Conservation (phyloP, 257 asterid species). For the Nyctanthes arbortristis region DNA sequence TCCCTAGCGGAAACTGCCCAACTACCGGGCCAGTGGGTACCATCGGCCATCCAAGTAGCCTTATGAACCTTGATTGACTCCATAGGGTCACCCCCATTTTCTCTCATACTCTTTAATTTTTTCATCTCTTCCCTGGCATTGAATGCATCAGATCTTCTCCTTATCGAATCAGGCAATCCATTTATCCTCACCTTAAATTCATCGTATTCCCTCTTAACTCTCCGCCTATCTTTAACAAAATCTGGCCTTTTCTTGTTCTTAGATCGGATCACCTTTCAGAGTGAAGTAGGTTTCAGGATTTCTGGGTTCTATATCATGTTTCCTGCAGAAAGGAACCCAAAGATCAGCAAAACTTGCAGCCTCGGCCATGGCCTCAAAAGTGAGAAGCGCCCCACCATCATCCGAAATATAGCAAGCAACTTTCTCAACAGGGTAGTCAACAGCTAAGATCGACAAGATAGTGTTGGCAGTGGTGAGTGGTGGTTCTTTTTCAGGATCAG, state of each 20-base stretch:
- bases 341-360: conserved; percentile 65
- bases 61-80: conserved; percentile 52
- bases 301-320: conserved; percentile 62
- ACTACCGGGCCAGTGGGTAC: conserved; percentile 76
- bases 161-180: conserved; percentile 52
- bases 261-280: conserved; percentile 51
- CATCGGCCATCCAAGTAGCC: conserved; percentile 80
- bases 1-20: conserved; percentile 46
- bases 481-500: conserved; percentile 73
- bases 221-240: conserved; percentile 58
- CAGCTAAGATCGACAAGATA: conserved; percentile 55
- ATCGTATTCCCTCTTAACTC: conserved; percentile 61
- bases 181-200: conserved; percentile 62
- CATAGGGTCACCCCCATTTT: conserved; percentile 41
- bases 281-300: conserved; percentile 57
- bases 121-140: conserved; percentile 66
- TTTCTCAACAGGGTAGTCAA: conserved; percentile 62
- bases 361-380: conserved; percentile 71
- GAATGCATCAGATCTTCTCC: conserved; percentile 60
- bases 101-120: conserved; percentile 46
- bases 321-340: conserved; percentile 68
- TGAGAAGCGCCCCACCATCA: conserved; percentile 69
- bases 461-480: conserved; percentile 62
- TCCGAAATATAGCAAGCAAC: conserved; percentile 59
- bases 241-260: conserved; percentile 49